Evolutionary conservation across 1,139 yeast species (phyloP).

Genomic region (Suhomyces atakaporum): DNA sequence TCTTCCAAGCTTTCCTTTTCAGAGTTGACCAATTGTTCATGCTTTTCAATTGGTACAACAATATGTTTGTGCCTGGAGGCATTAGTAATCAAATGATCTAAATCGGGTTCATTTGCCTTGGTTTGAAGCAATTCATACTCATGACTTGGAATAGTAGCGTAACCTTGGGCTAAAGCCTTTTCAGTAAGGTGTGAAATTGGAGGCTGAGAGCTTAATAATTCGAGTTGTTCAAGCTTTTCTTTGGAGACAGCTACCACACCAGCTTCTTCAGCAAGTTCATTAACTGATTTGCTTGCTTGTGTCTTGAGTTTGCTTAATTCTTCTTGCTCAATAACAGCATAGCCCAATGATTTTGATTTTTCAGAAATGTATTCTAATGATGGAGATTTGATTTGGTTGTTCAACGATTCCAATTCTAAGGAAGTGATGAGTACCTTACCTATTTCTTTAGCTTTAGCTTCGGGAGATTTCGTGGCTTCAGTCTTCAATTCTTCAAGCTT

Average conservation of each 20-base stretch:
- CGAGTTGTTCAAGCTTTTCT: constrained; percentile 6
- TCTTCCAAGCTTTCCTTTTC: constrained; percentile 15
- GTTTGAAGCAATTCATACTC: constrained; percentile 20
- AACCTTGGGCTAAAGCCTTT: constrained; percentile 17
- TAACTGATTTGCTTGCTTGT: constrained; percentile 22
- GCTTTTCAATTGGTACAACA: constrained; percentile 17
- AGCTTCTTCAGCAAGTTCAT: constrained; percentile 15
- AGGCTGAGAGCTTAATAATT: constrained; percentile 20
- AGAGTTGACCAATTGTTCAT: constrained; percentile 7
- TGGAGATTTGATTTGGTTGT: constrained; percentile 34
- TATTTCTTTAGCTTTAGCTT: constrained; percentile 18
- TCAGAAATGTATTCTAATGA: constrained; percentile 26
- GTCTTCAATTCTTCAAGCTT: constrained; percentile 24
- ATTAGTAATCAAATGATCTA: constrained; percentile 6
- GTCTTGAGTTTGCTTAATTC: constrained; percentile 2
- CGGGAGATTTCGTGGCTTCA: constrained; percentile 13
- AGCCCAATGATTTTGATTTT: constrained; percentile 21
- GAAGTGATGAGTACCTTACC: constrained; percentile 21
- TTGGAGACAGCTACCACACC: constrained; percentile 9
- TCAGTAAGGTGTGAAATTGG: constrained; percentile 16
- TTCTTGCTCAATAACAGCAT: constrained; percentile 1
- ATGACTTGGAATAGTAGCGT: constrained; percentile 4
- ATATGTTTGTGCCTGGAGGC: constrained; percentile 14
- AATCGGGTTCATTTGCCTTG: constrained; percentile 7
- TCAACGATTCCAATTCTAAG: constrained; percentile 31